Conservation (phyloP, 1,284 basidiomycete genomes). For the Trichosporon ovoides region DNA sequence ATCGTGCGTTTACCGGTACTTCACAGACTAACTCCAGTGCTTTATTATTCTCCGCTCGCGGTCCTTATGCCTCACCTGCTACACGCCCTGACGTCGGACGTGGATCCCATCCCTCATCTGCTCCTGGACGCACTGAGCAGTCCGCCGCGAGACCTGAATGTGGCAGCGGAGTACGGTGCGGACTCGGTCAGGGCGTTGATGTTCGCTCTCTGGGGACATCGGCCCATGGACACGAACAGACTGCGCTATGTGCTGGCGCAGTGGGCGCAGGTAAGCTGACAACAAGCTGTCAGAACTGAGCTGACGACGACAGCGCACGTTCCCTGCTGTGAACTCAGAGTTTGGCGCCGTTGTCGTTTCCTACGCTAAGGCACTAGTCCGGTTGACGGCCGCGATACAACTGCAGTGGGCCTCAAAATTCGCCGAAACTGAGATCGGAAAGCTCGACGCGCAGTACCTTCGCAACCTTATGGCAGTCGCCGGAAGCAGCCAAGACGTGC, state of each 20-base stretch:
- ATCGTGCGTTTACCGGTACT: conserved; percentile 8
- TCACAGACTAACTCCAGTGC: conserved; percentile 18
- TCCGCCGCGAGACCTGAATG: neutral
- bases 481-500: conserved; percentile 1
- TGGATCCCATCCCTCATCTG: neutral
- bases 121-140: neutral
- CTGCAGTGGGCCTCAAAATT: neutral
- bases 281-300: too few relatives aligned
- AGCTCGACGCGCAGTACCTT: conserved; percentile 12
- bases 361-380: neutral
- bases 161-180: neutral
- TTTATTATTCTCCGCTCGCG: conserved; percentile 20
- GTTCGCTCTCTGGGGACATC: conserved; percentile 17
- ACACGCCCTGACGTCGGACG: conserved; percentile 13
- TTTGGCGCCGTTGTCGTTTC: neutral
- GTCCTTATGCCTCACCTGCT: conserved; percentile 24
- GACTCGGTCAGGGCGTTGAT: conserved; percentile 5
- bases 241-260: conserved; percentile 21
- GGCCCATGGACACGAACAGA: conserved; percentile 17
- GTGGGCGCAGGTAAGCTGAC: conserved; percentile 23
- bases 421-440: neutral
- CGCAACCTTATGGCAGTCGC: conserved; percentile 1
- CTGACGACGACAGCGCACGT: conserved; percentile 5
- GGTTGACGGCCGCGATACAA: neutral
- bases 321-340: neutral